A percentile compares a stretch with the other conserved stretches of the same genome.
phyloP scores from a whole-genome alignment of 345 rosid genomes.

The Passiflora organensis region DNA sequence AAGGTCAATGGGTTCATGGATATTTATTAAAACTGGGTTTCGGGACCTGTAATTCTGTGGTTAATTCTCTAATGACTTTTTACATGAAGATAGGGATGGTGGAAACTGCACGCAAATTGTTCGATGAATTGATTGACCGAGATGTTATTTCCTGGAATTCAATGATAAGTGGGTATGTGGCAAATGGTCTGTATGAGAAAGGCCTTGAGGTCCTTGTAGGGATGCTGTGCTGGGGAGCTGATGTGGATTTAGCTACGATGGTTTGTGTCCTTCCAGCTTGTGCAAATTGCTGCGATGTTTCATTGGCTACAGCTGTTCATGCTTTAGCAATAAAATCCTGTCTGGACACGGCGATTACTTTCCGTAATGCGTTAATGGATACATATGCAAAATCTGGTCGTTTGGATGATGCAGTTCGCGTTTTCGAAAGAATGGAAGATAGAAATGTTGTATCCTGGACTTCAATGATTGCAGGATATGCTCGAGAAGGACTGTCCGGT shows the following conservation, averaged over 20 bases:
- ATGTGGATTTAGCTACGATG: conserved; percentile 46
- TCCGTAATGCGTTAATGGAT: conserved; percentile 53
- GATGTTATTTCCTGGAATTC: conserved; percentile 73
- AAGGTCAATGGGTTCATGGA: conserved; percentile 59
- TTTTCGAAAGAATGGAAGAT: conserved; percentile 46
- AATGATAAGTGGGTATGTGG: conserved; percentile 46
- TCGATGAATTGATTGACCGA: conserved; percentile 53
- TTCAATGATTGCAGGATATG: conserved; percentile 67
- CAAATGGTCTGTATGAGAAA: conserved; percentile 32
- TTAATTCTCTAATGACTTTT: conserved; percentile 45
- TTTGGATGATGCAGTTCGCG: conserved; percentile 37
- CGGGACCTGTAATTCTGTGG: conserved; percentile 34
- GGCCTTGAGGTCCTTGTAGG: conserved; percentile 37
- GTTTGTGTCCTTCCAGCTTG: conserved; percentile 52
- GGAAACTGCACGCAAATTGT: conserved; percentile 36
- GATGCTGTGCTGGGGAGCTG: conserved; percentile 39
- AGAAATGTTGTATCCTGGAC: conserved; percentile 66
- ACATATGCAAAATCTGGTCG: conserved; percentile 64
- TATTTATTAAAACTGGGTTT: conserved; percentile 46
- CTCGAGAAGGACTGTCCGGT: conserved; percentile 46
- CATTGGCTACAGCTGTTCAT: conserved; percentile 46
- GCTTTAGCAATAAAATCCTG: conserved; percentile 42
- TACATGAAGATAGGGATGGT: conserved; percentile 42
- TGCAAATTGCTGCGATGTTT: conserved; percentile 29
- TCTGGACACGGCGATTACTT: conserved; percentile 27